A percentile compares a stretch with the other conserved stretches of the same genome.
Conservation (phyloP, 2,329 filamentous ascomycete genomes). For the Achaetomium macrosporum region DNA sequence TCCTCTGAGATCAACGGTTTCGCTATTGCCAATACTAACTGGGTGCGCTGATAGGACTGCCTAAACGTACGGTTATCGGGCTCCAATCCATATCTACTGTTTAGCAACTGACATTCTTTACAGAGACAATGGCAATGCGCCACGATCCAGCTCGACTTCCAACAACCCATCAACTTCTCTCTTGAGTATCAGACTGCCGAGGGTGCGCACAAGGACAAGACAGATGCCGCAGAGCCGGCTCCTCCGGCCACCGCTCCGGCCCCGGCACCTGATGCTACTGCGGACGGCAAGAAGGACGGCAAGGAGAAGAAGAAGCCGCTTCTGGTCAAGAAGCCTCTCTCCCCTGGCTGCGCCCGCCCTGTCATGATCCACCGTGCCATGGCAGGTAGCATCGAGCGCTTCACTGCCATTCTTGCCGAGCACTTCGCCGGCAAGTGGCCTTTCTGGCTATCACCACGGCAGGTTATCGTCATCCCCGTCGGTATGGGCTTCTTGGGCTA, state of each 20-base stretch:
- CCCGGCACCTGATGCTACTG: conserved; percentile 22
- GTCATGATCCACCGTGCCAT: conserved; percentile 87
- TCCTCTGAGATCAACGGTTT: neutral
- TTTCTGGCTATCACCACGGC: conserved; percentile 80
- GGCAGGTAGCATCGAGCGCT: conserved; percentile 59
- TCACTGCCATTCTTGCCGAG: conserved; percentile 72
- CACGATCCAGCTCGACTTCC: conserved; percentile 92
- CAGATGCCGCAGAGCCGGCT: conserved; percentile 23
- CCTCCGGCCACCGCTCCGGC: conserved; percentile 22
- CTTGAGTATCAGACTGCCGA: conserved; percentile 79
- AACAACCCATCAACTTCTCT: conserved; percentile 78
- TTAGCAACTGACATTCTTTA: neutral
- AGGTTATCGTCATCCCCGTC: conserved; percentile 73
- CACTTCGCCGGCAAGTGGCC: conserved; percentile 86
- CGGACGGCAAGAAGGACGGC: conserved; percentile 29
- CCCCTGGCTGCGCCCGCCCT: conserved; percentile 67
- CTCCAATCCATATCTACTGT: neutral
- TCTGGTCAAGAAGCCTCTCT: conserved; percentile 45
- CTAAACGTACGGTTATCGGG: conserved; percentile 17
- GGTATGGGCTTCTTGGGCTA: conserved; percentile 68
- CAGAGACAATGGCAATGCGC: conserved; percentile 64
- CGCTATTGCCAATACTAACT: neutral
- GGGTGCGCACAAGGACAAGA: conserved; percentile 34
- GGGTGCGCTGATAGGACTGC: conserved; percentile 17
- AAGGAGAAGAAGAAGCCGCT: conserved; percentile 38